Conservation (phyloP, 106 monocot genomes). For the Platanthera guangdongensis region DNA sequence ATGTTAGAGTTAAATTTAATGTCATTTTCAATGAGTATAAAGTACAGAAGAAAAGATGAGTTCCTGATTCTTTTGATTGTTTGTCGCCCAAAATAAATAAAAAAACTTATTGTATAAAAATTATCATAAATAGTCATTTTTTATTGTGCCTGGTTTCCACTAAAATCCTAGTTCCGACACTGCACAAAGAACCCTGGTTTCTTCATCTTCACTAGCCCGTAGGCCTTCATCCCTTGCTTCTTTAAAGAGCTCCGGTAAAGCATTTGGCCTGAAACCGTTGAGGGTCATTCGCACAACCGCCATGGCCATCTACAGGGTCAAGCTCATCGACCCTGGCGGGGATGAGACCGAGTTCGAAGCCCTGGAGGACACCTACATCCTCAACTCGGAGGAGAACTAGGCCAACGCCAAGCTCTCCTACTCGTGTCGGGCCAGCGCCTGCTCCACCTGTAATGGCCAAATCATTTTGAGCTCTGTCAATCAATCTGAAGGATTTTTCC, state of each 20-base stretch:
- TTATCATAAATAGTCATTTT: no score
- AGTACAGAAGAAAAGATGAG: no score
- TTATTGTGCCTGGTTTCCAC: no score
- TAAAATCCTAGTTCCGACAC: no score
- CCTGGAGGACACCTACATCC: constrained; percentile 34
- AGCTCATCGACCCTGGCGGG: neutral
- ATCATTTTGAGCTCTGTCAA: constrained; percentile 40
- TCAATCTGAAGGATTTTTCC: constrained; percentile 75
- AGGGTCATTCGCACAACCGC: neutral
- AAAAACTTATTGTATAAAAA: no score
- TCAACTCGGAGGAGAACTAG: constrained; percentile 56
- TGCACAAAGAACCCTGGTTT: no score
- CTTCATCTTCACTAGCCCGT: no score
- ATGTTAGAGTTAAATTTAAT: no score
- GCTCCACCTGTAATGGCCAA: constrained; percentile 72
- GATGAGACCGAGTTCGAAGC: constrained; percentile 15
- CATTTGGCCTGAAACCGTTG: constrained; percentile 4
- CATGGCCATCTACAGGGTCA: constrained; percentile 10
- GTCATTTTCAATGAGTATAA: no score
- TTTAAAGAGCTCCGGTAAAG: neutral
- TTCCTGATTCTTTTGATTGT: no score
- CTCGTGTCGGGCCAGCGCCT: constrained; percentile 70
- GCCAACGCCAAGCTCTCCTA: constrained; percentile 53
- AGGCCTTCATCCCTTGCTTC: neutral
- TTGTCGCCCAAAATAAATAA: no score